These are phyloP conservation scores for Melanopsichium pennsylvanicum DNA, from an alignment of 1,284 basidiomycete genomes.

Conservation along the genomic window DNA sequence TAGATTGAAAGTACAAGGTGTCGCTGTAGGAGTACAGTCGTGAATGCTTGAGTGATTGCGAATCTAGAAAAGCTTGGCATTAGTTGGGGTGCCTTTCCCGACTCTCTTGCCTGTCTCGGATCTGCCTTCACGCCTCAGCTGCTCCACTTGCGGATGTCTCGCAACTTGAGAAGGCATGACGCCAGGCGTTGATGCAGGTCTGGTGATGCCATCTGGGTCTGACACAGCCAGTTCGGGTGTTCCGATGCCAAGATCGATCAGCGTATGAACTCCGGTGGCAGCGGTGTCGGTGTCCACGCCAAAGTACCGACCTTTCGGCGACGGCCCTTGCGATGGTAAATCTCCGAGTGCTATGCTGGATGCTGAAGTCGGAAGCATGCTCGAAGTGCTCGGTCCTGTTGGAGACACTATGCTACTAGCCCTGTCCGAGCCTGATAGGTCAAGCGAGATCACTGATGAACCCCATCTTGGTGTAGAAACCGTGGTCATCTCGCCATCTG, in stretches of 20 bases:
- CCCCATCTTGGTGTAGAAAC: slow-evolving; percentile 23
- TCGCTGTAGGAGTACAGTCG: slow-evolving; percentile 10
- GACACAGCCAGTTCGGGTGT: slow-evolving; percentile 28
- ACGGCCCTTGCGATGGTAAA: slow-evolving; percentile 3
- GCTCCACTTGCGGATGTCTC: slow-evolving; percentile 42
- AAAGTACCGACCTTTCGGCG: slow-evolving; percentile 30
- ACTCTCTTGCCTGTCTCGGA: slow-evolving; percentile 35
- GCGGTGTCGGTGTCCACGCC: slow-evolving; percentile 5
- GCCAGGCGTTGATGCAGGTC: slow-evolving; percentile 33
- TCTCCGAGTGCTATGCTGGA: slow-evolving; percentile 26
- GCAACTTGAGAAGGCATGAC: slow-evolving; percentile 34
- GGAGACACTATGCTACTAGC: slow-evolving; percentile 29
- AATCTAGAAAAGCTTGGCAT: slow-evolving; percentile 24
- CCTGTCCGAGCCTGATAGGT: slow-evolving; percentile 20
- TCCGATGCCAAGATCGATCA: slow-evolving; percentile 30
- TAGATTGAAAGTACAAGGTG: neutral
- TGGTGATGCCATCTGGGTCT: slow-evolving; percentile 29
- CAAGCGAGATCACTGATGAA: slow-evolving; percentile 21
- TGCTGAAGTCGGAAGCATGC: neutral
- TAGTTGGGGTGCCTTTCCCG: slow-evolving; percentile 43
- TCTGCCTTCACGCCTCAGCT: slow-evolving; percentile 33
- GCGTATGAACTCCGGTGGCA: slow-evolving; percentile 14
- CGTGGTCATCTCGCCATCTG: slow-evolving; percentile 20
- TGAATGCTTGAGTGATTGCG: neutral
- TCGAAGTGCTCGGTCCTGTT: slow-evolving; percentile 9